Percentiles rank a stretch among this genome's conserved stretches.
Evolutionary conservation across 2,329 filamentous ascomycete species (phyloP).

Genomic region (Orbilia ellipsospora): DNA sequence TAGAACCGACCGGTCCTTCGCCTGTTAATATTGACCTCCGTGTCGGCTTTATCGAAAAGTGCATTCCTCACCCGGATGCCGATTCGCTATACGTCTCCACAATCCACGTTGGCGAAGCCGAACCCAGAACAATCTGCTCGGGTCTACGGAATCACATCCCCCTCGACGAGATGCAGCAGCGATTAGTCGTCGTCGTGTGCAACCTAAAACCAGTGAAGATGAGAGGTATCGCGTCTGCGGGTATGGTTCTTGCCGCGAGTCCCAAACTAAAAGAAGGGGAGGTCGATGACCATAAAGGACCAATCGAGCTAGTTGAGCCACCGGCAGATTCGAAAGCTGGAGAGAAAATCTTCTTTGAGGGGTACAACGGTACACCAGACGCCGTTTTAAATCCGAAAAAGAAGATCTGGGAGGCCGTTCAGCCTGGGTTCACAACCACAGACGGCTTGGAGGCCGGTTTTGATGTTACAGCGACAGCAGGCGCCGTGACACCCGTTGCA

Average conservation of each 20-base stretch:
- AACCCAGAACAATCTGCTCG: constrained; percentile 94
- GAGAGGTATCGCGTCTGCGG: constrained; percentile 82
- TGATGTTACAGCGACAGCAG: constrained; percentile 78
- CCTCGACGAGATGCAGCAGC: constrained; percentile 93
- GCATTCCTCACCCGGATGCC: constrained; percentile 93
- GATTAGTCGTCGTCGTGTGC: constrained; percentile 94
- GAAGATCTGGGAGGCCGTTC: constrained; percentile 97
- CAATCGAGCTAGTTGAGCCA: constrained; percentile 89
- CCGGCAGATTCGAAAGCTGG: constrained; percentile 82
- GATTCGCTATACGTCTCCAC: constrained; percentile 96
- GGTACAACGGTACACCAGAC: constrained; percentile 93
- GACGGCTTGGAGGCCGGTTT: constrained; percentile 84
- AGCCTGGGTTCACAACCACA: constrained; percentile 94
- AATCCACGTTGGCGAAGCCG: constrained; percentile 89
- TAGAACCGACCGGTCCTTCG: constrained; percentile 76
- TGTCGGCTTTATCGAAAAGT: constrained; percentile 97
- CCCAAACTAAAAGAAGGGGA: constrained; percentile 79
- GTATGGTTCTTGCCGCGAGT: constrained; percentile 96
- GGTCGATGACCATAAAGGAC: constrained; percentile 84
- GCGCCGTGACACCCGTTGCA: constrained; percentile 63
- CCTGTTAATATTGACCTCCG: constrained; percentile 91
- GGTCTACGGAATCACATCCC: constrained; percentile 93
- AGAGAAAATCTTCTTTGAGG: constrained; percentile 91
- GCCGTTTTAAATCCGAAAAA: constrained; percentile 97
- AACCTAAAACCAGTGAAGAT: constrained; percentile 99